Base-by-base conservation (phyloP, 345 rosid genomes). In the Turnera subulata region DNA sequence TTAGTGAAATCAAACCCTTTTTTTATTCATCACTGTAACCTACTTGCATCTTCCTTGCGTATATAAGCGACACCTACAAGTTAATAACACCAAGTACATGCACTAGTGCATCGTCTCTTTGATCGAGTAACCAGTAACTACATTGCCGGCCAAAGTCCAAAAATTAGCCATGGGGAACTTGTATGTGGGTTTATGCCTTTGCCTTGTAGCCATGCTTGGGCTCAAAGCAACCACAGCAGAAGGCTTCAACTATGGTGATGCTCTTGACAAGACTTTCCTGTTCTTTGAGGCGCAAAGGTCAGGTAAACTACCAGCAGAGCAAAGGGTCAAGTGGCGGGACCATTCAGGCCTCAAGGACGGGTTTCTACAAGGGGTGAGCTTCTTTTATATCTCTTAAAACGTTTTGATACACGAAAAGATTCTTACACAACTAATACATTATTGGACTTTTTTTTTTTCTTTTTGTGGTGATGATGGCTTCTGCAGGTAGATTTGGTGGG, bases 201-300 rank as follows among this genome's bases (percentile, higher is more conserved):
- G 69, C 6, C 48, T 80, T 2, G 42, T 73, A 13, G 68, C 66
- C 33, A 38, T 68, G 23, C 24, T 50, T 2, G 65, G 64, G 11
- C 47, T 61, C 6, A 26, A 56, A 26, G 66, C 69, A 57, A 67
- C 63, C 47, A 17, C 55, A 22, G 62, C 76, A 32, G 45, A 59
- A 55, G 16, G 12, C 18, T 65, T 62, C 49, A 37, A 69, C 59
- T 69, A 69, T 17, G 68, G 64, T 14, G 60, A 56, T 38, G 73
- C 73, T 1, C 73, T 69, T 26, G 60, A 63, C 23, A 69, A 51
- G 37, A 69, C 59, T 1, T 45, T 69, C 0, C 29, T 56, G 35
- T 69, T 63, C 21, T 38, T 69, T 17, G 64, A 69, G 46, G 54
- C 73, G 0, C 64, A 63, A 40, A 44, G 73, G 50, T 69, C 68